phyloP scores from a whole-genome alignment of 129 eudicot species.

The Pseudognaphalium luteoalbum region DNA sequence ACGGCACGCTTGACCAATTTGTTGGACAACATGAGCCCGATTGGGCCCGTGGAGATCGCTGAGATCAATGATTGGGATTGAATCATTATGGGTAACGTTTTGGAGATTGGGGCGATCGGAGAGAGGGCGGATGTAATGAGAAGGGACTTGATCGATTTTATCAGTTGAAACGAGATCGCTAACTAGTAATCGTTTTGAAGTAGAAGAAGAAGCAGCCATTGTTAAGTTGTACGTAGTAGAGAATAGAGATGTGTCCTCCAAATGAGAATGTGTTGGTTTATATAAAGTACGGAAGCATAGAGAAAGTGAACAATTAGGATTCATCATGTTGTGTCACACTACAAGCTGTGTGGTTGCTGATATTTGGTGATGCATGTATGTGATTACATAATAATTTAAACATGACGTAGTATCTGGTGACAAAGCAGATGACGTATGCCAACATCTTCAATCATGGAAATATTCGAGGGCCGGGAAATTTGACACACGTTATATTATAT shows the following conservation, averaged over 20 bases:
- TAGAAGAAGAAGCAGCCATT: slow-evolving; percentile 13
- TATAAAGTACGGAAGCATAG: not conserved
- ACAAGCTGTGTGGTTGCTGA: not conserved
- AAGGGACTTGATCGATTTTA: slow-evolving; percentile 31
- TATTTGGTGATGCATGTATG: not conserved
- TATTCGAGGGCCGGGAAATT: no score
- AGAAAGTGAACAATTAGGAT: not conserved
- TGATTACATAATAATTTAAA: not conserved
- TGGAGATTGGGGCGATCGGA: slow-evolving; percentile 49
- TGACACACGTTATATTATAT: no score
- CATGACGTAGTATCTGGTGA: not conserved
- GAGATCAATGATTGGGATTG: slow-evolving; percentile 41
- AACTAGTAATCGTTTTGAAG: slow-evolving; percentile 22
- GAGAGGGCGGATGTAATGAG: slow-evolving; percentile 42
- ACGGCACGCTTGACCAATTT: slow-evolving; percentile 40
- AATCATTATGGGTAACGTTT: slow-evolving; percentile 14
- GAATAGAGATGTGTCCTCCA: not conserved
- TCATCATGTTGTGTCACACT: not conserved
- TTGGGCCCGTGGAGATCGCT: slow-evolving; percentile 21
- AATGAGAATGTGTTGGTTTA: no score
- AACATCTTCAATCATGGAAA: not conserved
- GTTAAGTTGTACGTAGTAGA: no score
- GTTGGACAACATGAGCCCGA: slow-evolving; percentile 27
- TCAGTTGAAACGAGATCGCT: slow-evolving; percentile 27
- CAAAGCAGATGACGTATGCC: not conserved